Evolutionary conservation across 1,284 basidiomycete genomes (phyloP), one percentile per base, ranked within the genome.

Genomic region (Cryptococcus sp.): DNA sequence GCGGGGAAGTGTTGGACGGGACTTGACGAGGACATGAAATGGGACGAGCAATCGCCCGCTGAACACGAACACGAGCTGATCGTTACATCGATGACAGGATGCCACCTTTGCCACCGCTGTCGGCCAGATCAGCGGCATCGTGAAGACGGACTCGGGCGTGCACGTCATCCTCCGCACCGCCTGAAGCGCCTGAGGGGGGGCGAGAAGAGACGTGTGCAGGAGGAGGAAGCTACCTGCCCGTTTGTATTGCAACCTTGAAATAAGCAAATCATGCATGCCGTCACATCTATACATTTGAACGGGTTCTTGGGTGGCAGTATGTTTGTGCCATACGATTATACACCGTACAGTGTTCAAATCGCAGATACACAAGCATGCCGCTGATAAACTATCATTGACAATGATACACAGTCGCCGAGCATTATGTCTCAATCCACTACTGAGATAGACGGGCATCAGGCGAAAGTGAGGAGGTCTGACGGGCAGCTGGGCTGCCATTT

Each of bases 81-180:
- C 9, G 39, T 52, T 52, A 12, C 28, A 23, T n/a, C 60, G 15
- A 51, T 38, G 28, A 18, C 50, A 75, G 79, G 91, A 96, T 23
- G 89, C 89, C 4, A 84, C 93, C 9, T 97, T 86, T 77, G 84
- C 78, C 1, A 82, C 98, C 59, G 74, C 86, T 54, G 83, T 89
- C n/a, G 91, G 88, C 15, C 79, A 91, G 77, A 85, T 98, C 66
- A 93, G 90, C 77, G 87, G 85, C 49, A 80, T 98, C 52, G 83
- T 98, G 72, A 85, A 86, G 69, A 89, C 94, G 40, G 95, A 98
- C 68, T 94, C 90, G 64, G 96, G 96, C n/a, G 89, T 96, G 13
- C 96, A 99, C 77, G 75, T 98, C 64, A 91, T 99, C 70, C 79
- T 95, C 76, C 84, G 95, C 66, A 96, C 92, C 47, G 92, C 81